phyloP scores from a whole-genome alignment of 2,329 filamentous ascomycete species.

The Xylariaceae sp. region DNA sequence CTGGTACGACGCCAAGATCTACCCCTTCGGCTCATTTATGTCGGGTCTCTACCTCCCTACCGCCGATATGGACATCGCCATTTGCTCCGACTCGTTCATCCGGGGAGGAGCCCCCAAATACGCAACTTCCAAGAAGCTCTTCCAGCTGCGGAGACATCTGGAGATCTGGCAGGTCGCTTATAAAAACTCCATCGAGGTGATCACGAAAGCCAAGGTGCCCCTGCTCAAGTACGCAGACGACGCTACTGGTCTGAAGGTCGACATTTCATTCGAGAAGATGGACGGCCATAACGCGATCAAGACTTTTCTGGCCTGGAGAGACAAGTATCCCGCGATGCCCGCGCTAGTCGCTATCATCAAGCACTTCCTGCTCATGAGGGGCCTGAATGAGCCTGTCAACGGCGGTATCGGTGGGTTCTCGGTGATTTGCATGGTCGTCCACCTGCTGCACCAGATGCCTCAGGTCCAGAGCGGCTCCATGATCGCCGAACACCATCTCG shows the following conservation, averaged over 20 bases:
- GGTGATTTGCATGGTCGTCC: slow-evolving; percentile 87
- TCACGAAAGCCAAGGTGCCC: slow-evolving; percentile 74
- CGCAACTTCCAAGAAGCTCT: slow-evolving; percentile 49
- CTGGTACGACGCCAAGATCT: slow-evolving; percentile 56
- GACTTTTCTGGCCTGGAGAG: slow-evolving; percentile 76
- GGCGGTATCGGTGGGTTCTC: slow-evolving; percentile 92
- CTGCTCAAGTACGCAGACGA: slow-evolving; percentile 85
- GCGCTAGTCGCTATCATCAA: slow-evolving; percentile 83
- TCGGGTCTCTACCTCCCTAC: slow-evolving; percentile 65
- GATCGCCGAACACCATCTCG: slow-evolving; percentile 59
- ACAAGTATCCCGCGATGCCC: slow-evolving; percentile 75
- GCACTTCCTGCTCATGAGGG: slow-evolving; percentile 83
- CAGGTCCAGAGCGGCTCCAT: slow-evolving; percentile 55
- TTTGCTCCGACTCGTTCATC: slow-evolving; percentile 56
- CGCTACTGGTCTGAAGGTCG: slow-evolving; percentile 72
- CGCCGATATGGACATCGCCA: slow-evolving; percentile 90
- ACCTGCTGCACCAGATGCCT: slow-evolving; percentile 75
- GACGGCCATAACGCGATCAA: slow-evolving; percentile 72
- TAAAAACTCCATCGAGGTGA: slow-evolving; percentile 54
- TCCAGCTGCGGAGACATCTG: slow-evolving; percentile 55
- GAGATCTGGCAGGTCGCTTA: slow-evolving; percentile 48
- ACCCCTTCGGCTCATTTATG: slow-evolving; percentile 88
- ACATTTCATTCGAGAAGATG: slow-evolving; percentile 90
- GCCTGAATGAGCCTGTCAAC: slow-evolving; percentile 82
- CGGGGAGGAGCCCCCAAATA: slow-evolving; percentile 41